Conservation (phyloP, 2,329 filamentous ascomycete species). For the Curvularia lunata region DNA sequence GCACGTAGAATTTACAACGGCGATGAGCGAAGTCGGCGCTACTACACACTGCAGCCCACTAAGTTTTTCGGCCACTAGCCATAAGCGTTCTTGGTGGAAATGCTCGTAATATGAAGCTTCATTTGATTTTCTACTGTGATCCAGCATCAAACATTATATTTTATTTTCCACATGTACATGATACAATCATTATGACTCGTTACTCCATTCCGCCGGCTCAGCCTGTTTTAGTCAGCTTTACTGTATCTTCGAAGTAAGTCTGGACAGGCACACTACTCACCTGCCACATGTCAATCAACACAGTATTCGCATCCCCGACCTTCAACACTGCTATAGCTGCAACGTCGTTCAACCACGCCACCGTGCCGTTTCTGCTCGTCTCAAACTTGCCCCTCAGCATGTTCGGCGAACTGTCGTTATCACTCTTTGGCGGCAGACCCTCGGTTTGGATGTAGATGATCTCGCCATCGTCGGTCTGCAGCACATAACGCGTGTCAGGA, state of each 20-base stretch:
- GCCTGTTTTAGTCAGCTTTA: slow-evolving; percentile 7
- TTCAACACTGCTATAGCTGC: slow-evolving; percentile 38
- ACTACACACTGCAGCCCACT: neutral
- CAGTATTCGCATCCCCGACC: slow-evolving; percentile 25
- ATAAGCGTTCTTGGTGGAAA: neutral
- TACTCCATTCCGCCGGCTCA: slow-evolving; percentile 1
- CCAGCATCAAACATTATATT: neutral
- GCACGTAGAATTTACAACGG: neutral
- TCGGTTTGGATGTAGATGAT: slow-evolving; percentile 45
- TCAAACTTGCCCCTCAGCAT: slow-evolving; percentile 46
- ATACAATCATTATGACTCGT: too few species aligned
- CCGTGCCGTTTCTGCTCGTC: slow-evolving; percentile 40
- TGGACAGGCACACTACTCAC: slow-evolving; percentile 11
- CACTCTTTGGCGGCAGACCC: slow-evolving; percentile 30
- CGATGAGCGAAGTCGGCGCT: slow-evolving; percentile 9
- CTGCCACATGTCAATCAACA: slow-evolving; percentile 39
- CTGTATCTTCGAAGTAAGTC: neutral
- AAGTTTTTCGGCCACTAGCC: slow-evolving; percentile 16
- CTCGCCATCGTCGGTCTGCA: slow-evolving; percentile 46
- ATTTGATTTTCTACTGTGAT: neutral
- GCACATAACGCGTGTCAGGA: slow-evolving; percentile 48
- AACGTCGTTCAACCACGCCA: slow-evolving; percentile 50
- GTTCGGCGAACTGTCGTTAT: slow-evolving; percentile 29
- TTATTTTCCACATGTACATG: neutral
- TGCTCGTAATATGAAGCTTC: neutral